A percentile compares a stretch with the other conserved stretches of the same genome.
Evolutionary conservation across 805 yeast genomes (phyloP).

Genomic region (Soucietia sequanensis): DNA sequence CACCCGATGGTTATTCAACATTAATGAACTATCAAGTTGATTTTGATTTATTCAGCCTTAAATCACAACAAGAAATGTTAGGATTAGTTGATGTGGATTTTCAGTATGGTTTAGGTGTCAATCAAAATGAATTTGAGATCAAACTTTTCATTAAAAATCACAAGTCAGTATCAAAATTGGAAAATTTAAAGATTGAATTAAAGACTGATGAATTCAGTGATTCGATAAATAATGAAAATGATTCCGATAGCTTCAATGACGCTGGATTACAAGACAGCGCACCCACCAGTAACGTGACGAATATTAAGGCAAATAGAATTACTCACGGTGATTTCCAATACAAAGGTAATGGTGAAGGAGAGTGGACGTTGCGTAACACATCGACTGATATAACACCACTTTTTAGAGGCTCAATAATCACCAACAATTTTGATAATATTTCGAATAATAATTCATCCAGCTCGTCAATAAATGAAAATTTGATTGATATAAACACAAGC

Average conservation of each 20-base stretch:
- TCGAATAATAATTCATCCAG: conserved; percentile 4
- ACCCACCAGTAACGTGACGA: conserved; percentile 22
- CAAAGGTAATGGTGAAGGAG: conserved; percentile 50
- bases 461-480: conserved; percentile 4
- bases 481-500: conserved; percentile 10
- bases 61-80: conserved; percentile 18
- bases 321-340: conserved; percentile 77
- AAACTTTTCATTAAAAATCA: conserved; percentile 42
- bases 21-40: conserved; percentile 66
- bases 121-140: conserved; percentile 62
- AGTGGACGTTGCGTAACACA: conserved; percentile 62
- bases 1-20: conserved; percentile 80
- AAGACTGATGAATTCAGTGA: conserved; percentile 1
- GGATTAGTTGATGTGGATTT: conserved; percentile 60
- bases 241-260: conserved; percentile 5
- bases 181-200: conserved; percentile 28
- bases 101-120: conserved; percentile 50
- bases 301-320: conserved; percentile 56
- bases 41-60: conserved; percentile 21
- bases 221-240: conserved; percentile 5
- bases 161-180: conserved; percentile 31
- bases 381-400: conserved; percentile 67
- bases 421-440: conserved; percentile 8
- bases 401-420: conserved; percentile 55
- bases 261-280: too few species aligned